Evolutionary conservation across 306 rosid genomes (phyloP).

Genomic region (Prunus persica): Prunus_persica_NCBIv2 NC_034011.1:8480501-8481000

Average conservation of each 20-base stretch:
- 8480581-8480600: too few species aligned
- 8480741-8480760: not conserved
- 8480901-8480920: constrained; percentile 55
- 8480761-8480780: not conserved
- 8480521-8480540: too few species aligned
- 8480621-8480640: too few species aligned
- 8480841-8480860: constrained; percentile 22
- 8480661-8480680: too few species aligned
- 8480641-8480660: too few species aligned
- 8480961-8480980: constrained; percentile 2
- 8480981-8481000: not conserved
- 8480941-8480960: constrained; percentile 45
- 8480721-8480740: not conserved
- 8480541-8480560: too few species aligned
- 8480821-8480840: constrained; percentile 2
- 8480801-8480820: not conserved
- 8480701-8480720: not conserved
- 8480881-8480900: constrained; percentile 44
- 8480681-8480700: not conserved
- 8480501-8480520: too few species aligned
- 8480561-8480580: too few species aligned
- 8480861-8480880: constrained; percentile 31
- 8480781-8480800: not conserved
- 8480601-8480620: too few species aligned
- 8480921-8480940: constrained; percentile 51